Conservation (phyloP, 2,329 filamentous ascomycete genomes). For the Paraconiothyrium sp. region DNA sequence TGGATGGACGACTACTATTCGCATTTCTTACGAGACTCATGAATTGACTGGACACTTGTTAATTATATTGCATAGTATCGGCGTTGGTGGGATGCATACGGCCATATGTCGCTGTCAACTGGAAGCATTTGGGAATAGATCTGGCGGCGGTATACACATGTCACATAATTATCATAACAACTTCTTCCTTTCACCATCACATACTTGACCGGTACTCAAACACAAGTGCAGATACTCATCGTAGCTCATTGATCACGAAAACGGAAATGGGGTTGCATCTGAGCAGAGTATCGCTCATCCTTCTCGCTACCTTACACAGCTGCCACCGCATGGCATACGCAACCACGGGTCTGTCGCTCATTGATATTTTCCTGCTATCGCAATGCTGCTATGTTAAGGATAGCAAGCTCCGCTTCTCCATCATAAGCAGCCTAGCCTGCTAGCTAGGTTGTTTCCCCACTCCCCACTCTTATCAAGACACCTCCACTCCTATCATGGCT, state of each 20-base stretch:
- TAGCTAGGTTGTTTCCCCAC: neutral
- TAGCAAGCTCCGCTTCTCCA: constrained; percentile 3
- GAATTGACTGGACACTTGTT: neutral
- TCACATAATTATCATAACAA: neutral
- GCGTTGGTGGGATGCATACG: constrained; percentile 2
- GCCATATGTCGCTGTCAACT: neutral
- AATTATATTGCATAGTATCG: constrained; percentile 6
- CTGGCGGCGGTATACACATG: neutral
- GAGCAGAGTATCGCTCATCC: neutral
- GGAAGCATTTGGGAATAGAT: neutral
- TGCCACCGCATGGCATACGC: neutral
- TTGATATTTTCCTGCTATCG: neutral
- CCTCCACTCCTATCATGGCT: constrained; percentile 1
- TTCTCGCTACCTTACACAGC: neutral
- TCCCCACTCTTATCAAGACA: constrained; percentile 7
- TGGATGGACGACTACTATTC: constrained; percentile 65
- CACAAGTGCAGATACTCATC: neutral
- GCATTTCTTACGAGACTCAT: constrained; percentile 53
- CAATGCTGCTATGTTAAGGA: neutral
- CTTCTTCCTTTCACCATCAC: neutral
- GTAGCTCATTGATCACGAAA: neutral
- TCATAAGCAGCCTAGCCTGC: neutral
- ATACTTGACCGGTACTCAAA: neutral
- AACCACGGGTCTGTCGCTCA: neutral
- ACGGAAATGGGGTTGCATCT: neutral